These are phyloP conservation scores for Ilyonectria robusta DNA, from an alignment of 2,329 filamentous ascomycete species.

Conservation along the genomic window DNA sequence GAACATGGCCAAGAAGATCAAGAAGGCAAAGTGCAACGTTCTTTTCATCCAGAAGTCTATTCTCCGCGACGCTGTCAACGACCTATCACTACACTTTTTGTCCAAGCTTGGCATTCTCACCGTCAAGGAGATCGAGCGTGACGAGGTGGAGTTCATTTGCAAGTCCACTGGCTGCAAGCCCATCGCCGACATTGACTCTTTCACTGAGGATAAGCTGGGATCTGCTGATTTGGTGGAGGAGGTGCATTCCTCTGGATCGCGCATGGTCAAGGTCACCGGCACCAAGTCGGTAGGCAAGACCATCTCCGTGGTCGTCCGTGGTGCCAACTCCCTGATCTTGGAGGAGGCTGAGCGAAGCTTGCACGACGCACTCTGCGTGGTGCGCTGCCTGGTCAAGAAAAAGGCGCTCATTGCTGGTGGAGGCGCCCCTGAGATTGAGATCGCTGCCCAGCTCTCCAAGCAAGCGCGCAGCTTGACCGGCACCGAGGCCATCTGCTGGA, in stretches of 20 bases:
- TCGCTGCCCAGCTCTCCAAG: conserved; percentile 87
- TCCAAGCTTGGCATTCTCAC: conserved; percentile 96
- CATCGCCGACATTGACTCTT: conserved; percentile 97
- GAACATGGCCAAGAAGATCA: conserved; percentile 99
- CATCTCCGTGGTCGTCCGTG: conserved; percentile 93
- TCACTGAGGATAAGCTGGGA: conserved; percentile 98
- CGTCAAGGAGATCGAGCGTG: conserved; percentile 97
- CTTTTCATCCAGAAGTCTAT: conserved; percentile 99
- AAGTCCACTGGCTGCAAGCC: conserved; percentile 99
- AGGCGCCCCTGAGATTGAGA: conserved; percentile 96
- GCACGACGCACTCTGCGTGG: conserved; percentile 97
- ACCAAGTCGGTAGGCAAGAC: conserved; percentile 89
- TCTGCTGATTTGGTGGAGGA: conserved; percentile 95
- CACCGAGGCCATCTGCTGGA: conserved; percentile 98
- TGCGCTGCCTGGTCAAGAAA: conserved; percentile 98
- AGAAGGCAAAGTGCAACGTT: conserved; percentile 99
- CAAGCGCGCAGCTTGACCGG: conserved; percentile 87
- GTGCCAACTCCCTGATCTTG: conserved; percentile 93
- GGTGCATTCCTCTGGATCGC: conserved; percentile 86
- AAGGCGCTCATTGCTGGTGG: conserved; percentile 98
- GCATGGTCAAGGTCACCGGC: conserved; percentile 95
- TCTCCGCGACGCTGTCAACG: conserved; percentile 96
- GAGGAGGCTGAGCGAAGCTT: conserved; percentile 97
- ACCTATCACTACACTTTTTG: conserved; percentile 96
- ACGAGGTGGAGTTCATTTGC: conserved; percentile 99